A percentile compares a stretch with the other conserved stretches of the same genome.
These are phyloP conservation scores for Globisporangium mamillatum DNA, from an alignment of 352 stramenopile genomes.

Conservation along the genomic window DNA sequence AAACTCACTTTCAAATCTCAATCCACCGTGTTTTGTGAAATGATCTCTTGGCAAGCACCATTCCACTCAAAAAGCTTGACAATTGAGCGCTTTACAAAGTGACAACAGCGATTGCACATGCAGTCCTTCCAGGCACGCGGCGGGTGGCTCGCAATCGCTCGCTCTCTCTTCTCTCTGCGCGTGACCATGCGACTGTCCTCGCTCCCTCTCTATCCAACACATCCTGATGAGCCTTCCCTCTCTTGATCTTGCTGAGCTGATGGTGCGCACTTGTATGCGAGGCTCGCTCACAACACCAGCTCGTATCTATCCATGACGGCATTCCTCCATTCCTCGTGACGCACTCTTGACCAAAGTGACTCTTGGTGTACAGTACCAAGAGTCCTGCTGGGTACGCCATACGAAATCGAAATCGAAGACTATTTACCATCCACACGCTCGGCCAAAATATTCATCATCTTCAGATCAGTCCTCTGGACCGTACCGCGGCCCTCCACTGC, in stretches of 20 bases:
- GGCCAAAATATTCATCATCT: not conserved
- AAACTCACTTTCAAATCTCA: not conserved
- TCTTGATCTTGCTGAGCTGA: not conserved
- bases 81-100: not conserved
- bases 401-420: not conserved
- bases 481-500: not conserved
- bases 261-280: not conserved
- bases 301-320: not conserved
- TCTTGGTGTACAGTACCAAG: not conserved
- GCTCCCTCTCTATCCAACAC: not conserved
- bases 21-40: not conserved
- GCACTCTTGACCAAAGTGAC: not conserved
- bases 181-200: not conserved
- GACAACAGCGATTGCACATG: slow-evolving; percentile 7
- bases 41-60: not conserved
- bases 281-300: not conserved
- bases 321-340: not conserved
- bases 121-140: not conserved
- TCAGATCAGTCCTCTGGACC: not conserved
- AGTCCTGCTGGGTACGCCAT: not conserved
- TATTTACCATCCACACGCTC: not conserved
- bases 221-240: slow-evolving; percentile 4
- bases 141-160: not conserved
- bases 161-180: not conserved
- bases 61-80: not conserved